Percentiles rank a stretch among this genome's conserved stretches.
phyloP scores from a whole-genome alignment of 306 rosid genomes.

The Erythrophleum fordii region DNA sequence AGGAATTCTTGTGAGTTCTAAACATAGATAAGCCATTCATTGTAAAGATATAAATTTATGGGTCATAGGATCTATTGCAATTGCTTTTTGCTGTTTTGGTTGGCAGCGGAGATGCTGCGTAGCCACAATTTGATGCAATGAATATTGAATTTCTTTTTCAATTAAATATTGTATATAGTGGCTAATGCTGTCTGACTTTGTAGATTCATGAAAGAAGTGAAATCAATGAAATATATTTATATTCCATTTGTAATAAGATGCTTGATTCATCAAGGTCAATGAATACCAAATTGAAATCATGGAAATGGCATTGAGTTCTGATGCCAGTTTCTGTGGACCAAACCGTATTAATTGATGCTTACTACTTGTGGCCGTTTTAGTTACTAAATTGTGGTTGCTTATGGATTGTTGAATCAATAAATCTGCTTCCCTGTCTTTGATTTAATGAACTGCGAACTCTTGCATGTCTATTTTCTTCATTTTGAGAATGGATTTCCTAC shows the following conservation, averaged over 20 bases:
- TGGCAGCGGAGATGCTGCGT: background rate
- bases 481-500: background rate
- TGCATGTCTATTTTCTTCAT: background rate
- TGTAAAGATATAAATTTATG: background rate
- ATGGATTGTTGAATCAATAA: background rate
- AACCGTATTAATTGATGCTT: background rate
- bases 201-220: background rate
- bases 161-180: background rate
- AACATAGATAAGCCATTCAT: background rate
- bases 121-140: background rate
- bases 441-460: background rate
- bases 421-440: background rate
- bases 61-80: background rate
- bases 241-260: background rate
- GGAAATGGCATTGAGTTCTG: background rate
- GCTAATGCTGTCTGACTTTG: background rate
- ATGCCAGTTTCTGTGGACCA: background rate
- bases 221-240: background rate
- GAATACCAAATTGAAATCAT: conserved; percentile 1
- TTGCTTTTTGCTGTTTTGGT: background rate
- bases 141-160: background rate
- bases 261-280: background rate
- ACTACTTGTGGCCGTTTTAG: background rate
- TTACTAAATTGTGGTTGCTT: background rate
- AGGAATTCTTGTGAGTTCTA: conserved; percentile 87